Base-by-base conservation (phyloP, 2,329 filamentous ascomycete genomes). In the Fusarium incarnatum region DNA sequence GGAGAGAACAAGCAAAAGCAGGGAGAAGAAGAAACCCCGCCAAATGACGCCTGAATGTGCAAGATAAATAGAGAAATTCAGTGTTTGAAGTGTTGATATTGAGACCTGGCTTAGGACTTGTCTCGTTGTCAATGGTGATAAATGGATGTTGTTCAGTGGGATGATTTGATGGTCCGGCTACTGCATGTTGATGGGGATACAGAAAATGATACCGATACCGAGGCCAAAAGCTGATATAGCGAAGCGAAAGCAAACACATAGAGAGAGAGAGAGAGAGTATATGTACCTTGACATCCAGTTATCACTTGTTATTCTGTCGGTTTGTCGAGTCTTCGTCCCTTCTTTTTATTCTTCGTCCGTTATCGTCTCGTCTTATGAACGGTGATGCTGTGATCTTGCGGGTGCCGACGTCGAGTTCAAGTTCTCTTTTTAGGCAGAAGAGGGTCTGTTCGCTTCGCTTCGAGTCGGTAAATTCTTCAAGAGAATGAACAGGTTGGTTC, bases 371-470 rank as follows among this genome's bases (percentile, higher is more conserved):
- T 40, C 60, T 60, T 42, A 53, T 40, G 42, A 53, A 42, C 22
- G 54, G 15, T 28, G 54, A 37, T 57, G 63, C 23, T 63, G 70
- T 60, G 65, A 53, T 68, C 41, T 66, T 52, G 60, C 73, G 70
- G 72, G 52, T 63, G 60, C 56, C 65, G 68, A 60, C 63, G 63
- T 70, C 55, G 60, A 66, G 42, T 46, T 68, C 71, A 50, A 37
- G 46, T 71, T 50, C 44, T 32, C 48, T 72, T 73, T 56, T 72
- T 73, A 73, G 72, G 72, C 72, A 74, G 72, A 74, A 74, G 68
- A 58, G 62, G 62, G 62, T 53, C 60, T 56, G 68, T 60, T 55
- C 68, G 65, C 68, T 70, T 74, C 60, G 67, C 56, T 65, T 74
- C 61, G 54, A 65, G 61, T 67, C 62, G 68, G 70, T 70, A 75